Evolutionary conservation across 2,329 filamentous ascomycete genomes (phyloP).

Genomic region (Venturia effusa): DNA sequence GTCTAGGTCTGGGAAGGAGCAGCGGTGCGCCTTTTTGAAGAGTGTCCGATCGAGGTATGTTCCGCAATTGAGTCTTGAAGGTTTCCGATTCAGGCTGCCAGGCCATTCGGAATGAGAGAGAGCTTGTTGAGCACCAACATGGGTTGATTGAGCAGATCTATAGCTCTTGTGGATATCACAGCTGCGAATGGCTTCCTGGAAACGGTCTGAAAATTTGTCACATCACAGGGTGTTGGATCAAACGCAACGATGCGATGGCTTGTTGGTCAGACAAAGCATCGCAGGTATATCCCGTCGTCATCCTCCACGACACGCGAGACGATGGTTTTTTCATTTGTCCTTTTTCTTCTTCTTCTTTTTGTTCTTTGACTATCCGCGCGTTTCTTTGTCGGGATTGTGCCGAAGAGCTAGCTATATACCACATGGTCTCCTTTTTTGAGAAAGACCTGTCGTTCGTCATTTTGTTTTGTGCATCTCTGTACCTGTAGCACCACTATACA

Average conservation of each 20-base stretch:
- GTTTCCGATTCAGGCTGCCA: background rate
- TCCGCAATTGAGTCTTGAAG: background rate
- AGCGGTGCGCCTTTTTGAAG: slow-evolving; percentile 4
- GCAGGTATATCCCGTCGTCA: background rate
- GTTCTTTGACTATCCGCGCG: too few species aligned
- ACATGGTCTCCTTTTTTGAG: background rate
- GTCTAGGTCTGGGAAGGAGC: slow-evolving; percentile 20
- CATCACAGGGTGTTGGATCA: background rate
- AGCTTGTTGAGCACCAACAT: background rate
- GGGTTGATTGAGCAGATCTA: too few species aligned
- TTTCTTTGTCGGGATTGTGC: too few species aligned
- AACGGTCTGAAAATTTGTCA: background rate
- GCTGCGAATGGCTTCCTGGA: background rate
- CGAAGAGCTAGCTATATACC: slow-evolving; percentile 5
- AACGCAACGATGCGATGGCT: background rate
- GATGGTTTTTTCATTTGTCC: background rate
- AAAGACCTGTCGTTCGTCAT: background rate
- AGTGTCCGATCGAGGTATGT: background rate
- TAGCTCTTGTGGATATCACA: background rate
- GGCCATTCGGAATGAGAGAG: background rate
- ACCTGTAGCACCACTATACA: background rate
- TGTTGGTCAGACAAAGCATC: too few species aligned
- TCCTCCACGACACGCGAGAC: background rate
- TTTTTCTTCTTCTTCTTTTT: background rate
- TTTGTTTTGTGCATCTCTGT: too few species aligned